phyloP scores from a whole-genome alignment of 345 rosid genomes.

The Populus simonii region DNA sequence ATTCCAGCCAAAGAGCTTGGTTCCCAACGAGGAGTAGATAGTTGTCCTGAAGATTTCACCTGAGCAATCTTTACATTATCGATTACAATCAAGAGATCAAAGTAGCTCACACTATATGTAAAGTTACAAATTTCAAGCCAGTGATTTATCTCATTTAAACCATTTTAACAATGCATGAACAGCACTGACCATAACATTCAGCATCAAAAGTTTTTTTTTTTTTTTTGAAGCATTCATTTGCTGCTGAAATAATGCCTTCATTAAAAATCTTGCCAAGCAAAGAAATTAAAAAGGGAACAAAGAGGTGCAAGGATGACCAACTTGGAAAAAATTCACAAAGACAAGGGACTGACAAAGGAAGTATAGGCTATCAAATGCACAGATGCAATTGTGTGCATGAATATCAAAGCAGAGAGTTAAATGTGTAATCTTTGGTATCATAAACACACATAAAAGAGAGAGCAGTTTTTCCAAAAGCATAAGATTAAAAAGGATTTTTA shows the following conservation, averaged over 20 bases:
- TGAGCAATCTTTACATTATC: not conserved
- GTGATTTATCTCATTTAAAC: not conserved
- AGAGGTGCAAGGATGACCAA: not conserved
- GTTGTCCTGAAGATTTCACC: not conserved
- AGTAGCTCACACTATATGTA: no score
- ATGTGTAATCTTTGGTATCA: not conserved
- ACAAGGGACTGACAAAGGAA: not conserved
- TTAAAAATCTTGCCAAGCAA: not conserved
- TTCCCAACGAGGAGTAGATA: not conserved
- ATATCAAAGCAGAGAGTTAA: conserved; percentile 3
- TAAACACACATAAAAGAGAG: conserved; percentile 9
- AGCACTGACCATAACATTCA: not conserved
- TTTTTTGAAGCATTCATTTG: not conserved
- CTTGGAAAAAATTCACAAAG: not conserved
- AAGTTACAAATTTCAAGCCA: not conserved
- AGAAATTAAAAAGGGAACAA: no score
- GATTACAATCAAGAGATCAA: not conserved
- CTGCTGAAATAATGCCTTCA: not conserved
- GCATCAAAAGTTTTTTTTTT: not conserved
- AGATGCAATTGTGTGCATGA: conserved; percentile 6
- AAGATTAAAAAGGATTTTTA: not conserved
- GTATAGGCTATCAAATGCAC: not conserved
- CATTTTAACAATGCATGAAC: not conserved
- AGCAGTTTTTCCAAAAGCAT: conserved; percentile 7
- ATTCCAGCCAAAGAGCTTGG: not conserved